Evolutionary conservation across 2,329 filamentous ascomycete genomes (phyloP), one percentile per base, ranked within the genome.

Genomic region (Achaetomium macrosporum): DNA sequence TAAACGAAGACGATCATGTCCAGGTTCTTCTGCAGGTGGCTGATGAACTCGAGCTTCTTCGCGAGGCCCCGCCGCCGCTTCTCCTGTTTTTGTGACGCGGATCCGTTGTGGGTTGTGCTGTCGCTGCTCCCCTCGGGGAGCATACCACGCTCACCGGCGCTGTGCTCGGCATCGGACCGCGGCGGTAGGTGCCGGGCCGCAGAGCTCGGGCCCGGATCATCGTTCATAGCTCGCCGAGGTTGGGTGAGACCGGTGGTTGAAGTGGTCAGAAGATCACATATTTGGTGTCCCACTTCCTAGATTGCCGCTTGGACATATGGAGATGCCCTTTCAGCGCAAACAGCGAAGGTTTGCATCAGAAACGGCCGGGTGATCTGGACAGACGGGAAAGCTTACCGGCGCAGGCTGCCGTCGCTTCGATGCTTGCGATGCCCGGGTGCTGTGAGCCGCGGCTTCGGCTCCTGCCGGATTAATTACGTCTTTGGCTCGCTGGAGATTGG

Each of bases 1-100:
- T 87, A 82, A 39, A 77, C 79, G 65, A 83, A 84, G 45, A 85
- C 77, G 42, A 85, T 63, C 61, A 78, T 76, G 69, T 87, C 83
- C 54, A 87, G 71, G 56, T 76, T 80, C 62, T 74, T 73, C 60
- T 83, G 77, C 55, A 87, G 71, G 59, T 83, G 76, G 39, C 74
- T 79, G 60, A 84, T 69, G 64, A 85, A 83, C 57, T 79, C 69
- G 51, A 81, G 71, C 72, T 84, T 84, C 67, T 77, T 83, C 53
- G 70, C 64, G 53, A 76, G 61, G 55, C 71, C 69, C 30, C 63
- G 60, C 36, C 64, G 64, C 11, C 63, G 59, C 50, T 60, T 66
- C 45, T 63, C 56, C 53, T 60, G 51, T 47, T 43, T 57, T 51
- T 11, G 55, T 33, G 47, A 55, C 36, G 57, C 31, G 45, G 29